Base-by-base conservation (phyloP, 176 grass and related monocot genomes). In the Zoysia pacifica region DNA sequence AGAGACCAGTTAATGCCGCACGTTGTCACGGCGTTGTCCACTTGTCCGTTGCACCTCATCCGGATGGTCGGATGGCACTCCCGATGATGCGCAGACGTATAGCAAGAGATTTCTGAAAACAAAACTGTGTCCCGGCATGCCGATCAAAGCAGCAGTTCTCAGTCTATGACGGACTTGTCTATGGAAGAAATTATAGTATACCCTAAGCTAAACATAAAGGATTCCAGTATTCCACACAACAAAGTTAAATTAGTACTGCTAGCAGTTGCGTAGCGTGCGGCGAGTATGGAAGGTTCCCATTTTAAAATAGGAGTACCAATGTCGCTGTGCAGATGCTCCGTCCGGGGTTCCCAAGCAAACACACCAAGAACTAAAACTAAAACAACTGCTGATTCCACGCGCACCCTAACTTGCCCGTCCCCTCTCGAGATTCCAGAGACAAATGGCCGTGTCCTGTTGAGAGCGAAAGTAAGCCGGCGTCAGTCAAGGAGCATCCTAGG, bases 261-360 rank as follows among this genome's bases (percentile, higher is more conserved):
- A 69, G 14, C 5, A 69, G 14, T 48, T 49, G 18, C 13, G 41
- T 40, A 20, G 11, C n/a, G 4, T 19, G 50, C n/a, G n/a, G n/a
- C n/a, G n/a, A n/a, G 86, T 9, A 88, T 88, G 86, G 86, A 84
- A 84, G 64, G 28, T 75, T 80, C 69, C 62, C 48, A 65, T 76
- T 84, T 84, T 75, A 55, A 84, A 84, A 76, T 42, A 58, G 68
- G 79, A 83, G 75, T 45, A 60, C 39, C 73, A 38, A 41, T 18
- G 48, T 7, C 9, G 5, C 59, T 18, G 68, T 70, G 43, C 9
- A 28, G 62, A 65, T 55, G 40, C 39, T 41, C 35, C 28, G 15
- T 4, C 45, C 75, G 13, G 7, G 53, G 39, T 54, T 84, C 81
- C 45, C 53, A 55, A 61, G 7, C 15, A 54, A 56, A 6, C 49